Base-by-base conservation (phyloP, 208 protist genomes). In the Acanthamoeba royreba region DNA sequence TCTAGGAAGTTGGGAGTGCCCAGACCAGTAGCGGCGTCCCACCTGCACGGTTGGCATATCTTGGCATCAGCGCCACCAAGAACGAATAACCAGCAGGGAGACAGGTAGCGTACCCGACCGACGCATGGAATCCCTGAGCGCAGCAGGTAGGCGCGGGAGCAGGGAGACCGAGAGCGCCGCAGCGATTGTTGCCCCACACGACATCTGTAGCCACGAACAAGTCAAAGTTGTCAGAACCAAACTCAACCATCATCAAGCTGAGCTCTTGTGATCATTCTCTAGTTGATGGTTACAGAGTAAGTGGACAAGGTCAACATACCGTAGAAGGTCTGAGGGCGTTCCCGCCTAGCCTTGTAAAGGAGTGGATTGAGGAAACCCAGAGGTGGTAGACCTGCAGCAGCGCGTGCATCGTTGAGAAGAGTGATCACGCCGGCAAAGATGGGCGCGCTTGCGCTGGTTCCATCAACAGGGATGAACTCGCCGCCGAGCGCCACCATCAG, bases 361-460 rank as follows among this genome's bases (percentile, higher is more conserved):
- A 81, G 43, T 42, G 72, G 53, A 31, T 55, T 89, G 81, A 66
- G 81, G 53, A 69, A 89, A 35, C 81, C 81, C 46, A 89, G 81
- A 9, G 81, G 81, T 40, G 81, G 81, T 33, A 46, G 81, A 31
- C 53, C 53, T n/a, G 81, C 46, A 28, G 49, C 53, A 28, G 40
- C 49, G 81, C 81, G 81, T 17, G 53, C 53, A 31, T 89, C 81
- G 38, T 89, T 89, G 0, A 96, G 35, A 25, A 96, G 88, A 13
- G 92, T 69, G 9, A 96, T 47, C 22, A 96, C 55, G 58, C 45
- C 95, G 38, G 95, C 74, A 47, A 95, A 92, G 33, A 69, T 81
- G 31, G 95, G 95, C 35, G 92, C 45, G 42, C 74, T 55, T 25
- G 87, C 88, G 43, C 85, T 94, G 22, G 95, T 96, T 22, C 95